Evolutionary conservation across 2,329 filamentous ascomycete species (phyloP), one percentile per base, ranked within the genome.

Genomic region (Remersonia thermophila): DNA sequence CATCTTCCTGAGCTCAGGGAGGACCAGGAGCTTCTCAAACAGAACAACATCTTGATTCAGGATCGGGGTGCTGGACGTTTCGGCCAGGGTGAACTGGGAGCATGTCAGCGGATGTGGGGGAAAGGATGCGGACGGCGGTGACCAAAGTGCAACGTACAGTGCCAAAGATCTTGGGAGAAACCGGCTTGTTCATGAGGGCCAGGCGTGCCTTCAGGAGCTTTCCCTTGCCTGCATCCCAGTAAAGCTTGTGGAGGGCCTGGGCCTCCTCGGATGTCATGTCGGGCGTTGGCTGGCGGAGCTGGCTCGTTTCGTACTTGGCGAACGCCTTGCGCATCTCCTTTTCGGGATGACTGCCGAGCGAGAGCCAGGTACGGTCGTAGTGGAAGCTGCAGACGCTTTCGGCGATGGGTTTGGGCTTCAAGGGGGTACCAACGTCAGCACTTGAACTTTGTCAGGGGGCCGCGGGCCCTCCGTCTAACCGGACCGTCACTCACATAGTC

Each of bases 331-430:
- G 10, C 6, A 35, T n/a, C 18, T 37, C 23, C 4, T 20, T 12
- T 13, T 25, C 23, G 14, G 33, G 16, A 25, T 38, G 15, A 12
- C 18, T 27, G 23, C 33, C 2, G 5, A 39, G 13, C 2, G 40
- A 42, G 12, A 3, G 31, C 33, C 35, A 42, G 10, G 3, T 10
- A 10, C 40, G 40, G 10, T 30, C n/a, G 20, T 42, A 39, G 17
- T 32, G 25, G 29, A 34, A 42, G 10, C 20, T 31, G 20, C 16
- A 17, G 14, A 7, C 11, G 3, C 16, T 14, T 9, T 6, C 12
- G 16, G 13, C 11, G 9, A 29, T 2, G 3, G 40, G 36, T 10
- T 28, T n/a, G 8, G 40, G 40, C 36, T 39, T 13, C 12, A 4
- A 17, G 9, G 7, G 26, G 8, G 10, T n/a, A n/a, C n/a, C n/a